A percentile compares a stretch with the other conserved stretches of the same genome.
Conservation (phyloP, 805 yeast species). For the Jamesozyma piceae region DNA sequence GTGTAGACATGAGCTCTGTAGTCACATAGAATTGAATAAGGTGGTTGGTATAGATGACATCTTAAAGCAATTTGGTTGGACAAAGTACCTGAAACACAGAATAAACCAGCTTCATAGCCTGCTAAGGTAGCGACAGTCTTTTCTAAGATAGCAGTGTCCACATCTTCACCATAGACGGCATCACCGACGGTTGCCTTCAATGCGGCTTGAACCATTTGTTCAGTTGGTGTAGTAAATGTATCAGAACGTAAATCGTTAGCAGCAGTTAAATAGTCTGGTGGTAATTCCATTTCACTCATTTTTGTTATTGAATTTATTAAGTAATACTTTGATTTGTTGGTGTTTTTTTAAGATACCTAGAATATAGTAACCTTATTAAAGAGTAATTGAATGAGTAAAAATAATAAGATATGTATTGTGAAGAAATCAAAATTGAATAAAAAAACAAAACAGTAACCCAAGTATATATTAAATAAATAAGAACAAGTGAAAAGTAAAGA, state of each 20-base stretch:
- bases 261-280: constrained; percentile 25
- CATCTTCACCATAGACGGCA: constrained; percentile 81
- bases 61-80: constrained; percentile 83
- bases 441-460: no score
- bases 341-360: no score
- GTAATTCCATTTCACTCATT: constrained; percentile 19
- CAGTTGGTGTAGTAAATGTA: constrained; percentile 84
- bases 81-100: constrained; percentile 81
- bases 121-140: constrained; percentile 53
- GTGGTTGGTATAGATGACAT: constrained; percentile 64
- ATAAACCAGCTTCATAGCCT: constrained; percentile 74
- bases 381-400: no score
- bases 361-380: no score
- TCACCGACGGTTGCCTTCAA: constrained; percentile 62
- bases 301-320: no score
- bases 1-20: constrained; percentile 74
- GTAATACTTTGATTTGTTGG: no score
- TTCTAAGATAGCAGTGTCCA: constrained; percentile 57
- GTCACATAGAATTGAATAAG: constrained; percentile 74
- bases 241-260: constrained; percentile 59
- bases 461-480: no score
- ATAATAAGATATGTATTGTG: no score
- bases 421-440: no score
- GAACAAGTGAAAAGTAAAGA: no score
- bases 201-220: constrained; percentile 57